A percentile compares a stretch with the other conserved stretches of the same genome.
phyloP scores from a whole-genome alignment of 768 basidiomycete genomes.

The Trametes meyenii region DNA sequence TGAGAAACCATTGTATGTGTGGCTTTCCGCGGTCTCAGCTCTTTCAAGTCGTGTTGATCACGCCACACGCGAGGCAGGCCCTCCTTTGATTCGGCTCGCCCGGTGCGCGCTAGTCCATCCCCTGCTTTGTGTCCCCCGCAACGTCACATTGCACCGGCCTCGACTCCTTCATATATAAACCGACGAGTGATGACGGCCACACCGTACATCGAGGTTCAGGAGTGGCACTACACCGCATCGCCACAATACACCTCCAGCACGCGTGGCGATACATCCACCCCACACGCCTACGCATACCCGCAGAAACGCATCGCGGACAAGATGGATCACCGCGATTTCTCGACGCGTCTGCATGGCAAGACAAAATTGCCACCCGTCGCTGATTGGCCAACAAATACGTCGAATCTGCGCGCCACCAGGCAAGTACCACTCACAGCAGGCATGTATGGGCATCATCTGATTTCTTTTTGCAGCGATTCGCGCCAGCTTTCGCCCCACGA shows the following conservation, averaged over 20 bases:
- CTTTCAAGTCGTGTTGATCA: constrained; percentile 17
- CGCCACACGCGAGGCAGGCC: constrained; percentile 11
- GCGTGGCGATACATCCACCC: constrained; percentile 13
- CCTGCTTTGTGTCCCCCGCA: constrained; percentile 15
- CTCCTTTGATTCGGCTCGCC: constrained; percentile 15
- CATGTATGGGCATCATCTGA: not conserved
- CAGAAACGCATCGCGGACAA: constrained; percentile 2
- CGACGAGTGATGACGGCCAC: constrained; percentile 14
- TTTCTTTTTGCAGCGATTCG: not conserved
- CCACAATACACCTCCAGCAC: constrained; percentile 7
- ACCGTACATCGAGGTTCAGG: constrained; percentile 1
- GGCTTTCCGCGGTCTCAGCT: constrained; percentile 14
- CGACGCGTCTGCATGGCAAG: not conserved
- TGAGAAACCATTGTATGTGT: constrained; percentile 15
- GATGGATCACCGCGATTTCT: not conserved
- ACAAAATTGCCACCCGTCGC: too few relatives aligned
- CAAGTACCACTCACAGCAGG: not conserved
- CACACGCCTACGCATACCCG: constrained; percentile 6
- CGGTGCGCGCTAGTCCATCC: not conserved
- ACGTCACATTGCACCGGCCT: constrained; percentile 6
- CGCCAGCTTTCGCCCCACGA: not conserved
- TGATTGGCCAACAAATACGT: too few relatives aligned
- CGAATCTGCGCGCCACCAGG: not conserved
- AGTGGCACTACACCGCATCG: constrained; percentile 12
- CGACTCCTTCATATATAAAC: constrained; percentile 7